Conservation (phyloP, 192 early-diverging fungal genomes). For the Coemansia guatemalensis region DNA sequence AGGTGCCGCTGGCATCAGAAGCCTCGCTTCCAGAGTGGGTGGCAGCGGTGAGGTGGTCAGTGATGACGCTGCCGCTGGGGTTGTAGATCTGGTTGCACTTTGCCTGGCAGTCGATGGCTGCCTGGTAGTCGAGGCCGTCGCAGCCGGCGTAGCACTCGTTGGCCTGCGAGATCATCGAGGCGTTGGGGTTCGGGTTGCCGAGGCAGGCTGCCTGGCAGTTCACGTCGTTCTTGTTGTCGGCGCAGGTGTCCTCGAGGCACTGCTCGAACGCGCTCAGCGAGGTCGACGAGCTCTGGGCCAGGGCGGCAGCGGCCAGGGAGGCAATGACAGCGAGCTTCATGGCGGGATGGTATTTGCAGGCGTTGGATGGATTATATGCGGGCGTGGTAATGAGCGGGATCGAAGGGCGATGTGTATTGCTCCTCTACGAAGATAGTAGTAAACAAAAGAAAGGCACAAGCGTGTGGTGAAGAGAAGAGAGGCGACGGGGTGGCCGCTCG, state of each 20-base stretch:
- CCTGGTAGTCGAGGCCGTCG: constrained; percentile 25
- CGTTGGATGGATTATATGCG: background rate
- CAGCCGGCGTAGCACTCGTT: constrained; percentile 42
- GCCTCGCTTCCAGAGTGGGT: constrained; percentile 10
- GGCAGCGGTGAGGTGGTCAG: constrained; percentile 33
- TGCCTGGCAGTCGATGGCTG: constrained; percentile 35
- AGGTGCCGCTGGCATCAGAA: background rate
- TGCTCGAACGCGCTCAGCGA: constrained; percentile 29
- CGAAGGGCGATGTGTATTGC: background rate
- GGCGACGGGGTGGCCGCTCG: background rate
- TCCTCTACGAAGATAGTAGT: background rate
- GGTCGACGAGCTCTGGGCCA: constrained; percentile 26
- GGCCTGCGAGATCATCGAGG: constrained; percentile 43
- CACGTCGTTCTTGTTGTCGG: constrained; percentile 21
- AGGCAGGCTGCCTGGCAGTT: constrained; percentile 52
- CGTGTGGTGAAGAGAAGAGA: constrained; percentile 4
- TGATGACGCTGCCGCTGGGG: constrained; percentile 29
- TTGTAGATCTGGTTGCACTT: constrained; percentile 47
- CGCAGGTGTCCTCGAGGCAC: constrained; percentile 42
- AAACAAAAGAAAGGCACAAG: constrained; percentile 12
- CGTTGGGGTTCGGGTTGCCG: constrained; percentile 44
- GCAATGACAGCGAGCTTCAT: constrained; percentile 49
- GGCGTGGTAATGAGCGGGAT: background rate
- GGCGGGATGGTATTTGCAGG: background rate
- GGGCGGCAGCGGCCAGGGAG: constrained; percentile 22